Evolutionary conservation across 2,329 filamentous ascomycete genomes (phyloP).

Genomic region (Nemania sp.): DNA sequence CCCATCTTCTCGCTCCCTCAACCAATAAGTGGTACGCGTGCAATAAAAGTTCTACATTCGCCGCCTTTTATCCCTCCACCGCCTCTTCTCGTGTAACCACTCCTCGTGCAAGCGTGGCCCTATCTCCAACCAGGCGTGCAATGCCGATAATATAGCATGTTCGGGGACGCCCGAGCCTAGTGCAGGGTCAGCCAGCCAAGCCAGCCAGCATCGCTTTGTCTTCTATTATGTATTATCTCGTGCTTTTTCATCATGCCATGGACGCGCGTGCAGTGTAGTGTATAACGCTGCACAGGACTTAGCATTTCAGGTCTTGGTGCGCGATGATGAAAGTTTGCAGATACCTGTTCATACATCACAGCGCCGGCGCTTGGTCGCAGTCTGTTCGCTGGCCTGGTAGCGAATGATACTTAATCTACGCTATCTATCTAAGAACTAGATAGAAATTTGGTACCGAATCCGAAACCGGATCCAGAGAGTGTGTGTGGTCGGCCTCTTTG

Average conservation of each 20-base stretch:
- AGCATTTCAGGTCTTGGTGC: too few species aligned
- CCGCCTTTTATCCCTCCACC: slow-evolving; percentile 15
- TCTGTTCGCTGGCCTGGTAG: not conserved
- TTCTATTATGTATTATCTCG: not conserved
- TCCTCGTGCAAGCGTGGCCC: not conserved
- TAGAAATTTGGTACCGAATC: not conserved
- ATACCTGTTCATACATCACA: not conserved
- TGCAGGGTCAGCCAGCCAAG: slow-evolving; percentile 26
- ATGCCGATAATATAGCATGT: slow-evolving; percentile 19
- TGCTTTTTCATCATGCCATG: not conserved
- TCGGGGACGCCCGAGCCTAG: slow-evolving; percentile 28
- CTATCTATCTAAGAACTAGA: not conserved
- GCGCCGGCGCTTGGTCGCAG: not conserved
- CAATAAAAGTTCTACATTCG: too few species aligned
- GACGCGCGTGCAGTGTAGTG: too few species aligned
- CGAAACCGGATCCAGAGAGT: not conserved
- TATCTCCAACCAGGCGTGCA: slow-evolving; percentile 7
- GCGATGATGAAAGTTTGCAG: not conserved
- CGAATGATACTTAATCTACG: not conserved
- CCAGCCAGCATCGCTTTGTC: slow-evolving; percentile 9
- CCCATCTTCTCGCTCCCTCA: too few species aligned
- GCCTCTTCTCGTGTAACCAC: slow-evolving; percentile 18
- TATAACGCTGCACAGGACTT: too few species aligned
- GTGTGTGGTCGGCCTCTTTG: not conserved
- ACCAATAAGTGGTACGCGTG: too few species aligned